Base-by-base conservation (phyloP, 805 yeast genomes). In the Cyberlindnera xylosilytica region DNA sequence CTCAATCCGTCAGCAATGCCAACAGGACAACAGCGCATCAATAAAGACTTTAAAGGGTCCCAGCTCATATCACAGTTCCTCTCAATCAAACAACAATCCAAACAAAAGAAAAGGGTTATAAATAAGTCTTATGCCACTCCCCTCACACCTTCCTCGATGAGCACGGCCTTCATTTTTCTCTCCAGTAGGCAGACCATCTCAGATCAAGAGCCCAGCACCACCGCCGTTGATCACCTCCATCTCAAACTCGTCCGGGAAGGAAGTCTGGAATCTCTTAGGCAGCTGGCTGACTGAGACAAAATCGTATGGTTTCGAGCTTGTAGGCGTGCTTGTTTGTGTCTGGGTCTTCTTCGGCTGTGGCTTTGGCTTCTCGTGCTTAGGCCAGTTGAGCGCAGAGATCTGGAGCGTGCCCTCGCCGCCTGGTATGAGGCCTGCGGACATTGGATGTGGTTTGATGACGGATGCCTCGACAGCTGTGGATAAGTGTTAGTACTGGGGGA, bases 141-240 rank as follows among this genome's bases (percentile, higher is more conserved):
- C n/a, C n/a, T n/a, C n/a, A n/a, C n/a, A n/a, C n/a, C n/a, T n/a
- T n/a, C n/a, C n/a, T n/a, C n/a, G n/a, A n/a, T n/a, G n/a, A n/a
- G n/a, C n/a, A n/a, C n/a, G n/a, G n/a, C n/a, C n/a, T n/a, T n/a
- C n/a, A n/a, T 22, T 10, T 22, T 22, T 22, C 24, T 22, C 24
- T 22, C 10, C 10, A 10, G 10, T n/a, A 6, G 16, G 15, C 30
- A 11, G 16, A 9, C 13, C 16, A n/a, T n/a, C n/a, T 35, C 28
- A 49, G 18, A 45, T 38, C 34, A 49, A 16, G 12, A 35, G 19
- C 12, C 38, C 50, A 15, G 96, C 96, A 53, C 97, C 97, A 43
- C 98, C 99, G 40, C 76, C 72, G 53, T 80, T 76, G 53, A 91
- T 78, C 50, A 78, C 75, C 10, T 86, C 96, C 20, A 84, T 79